Conservation (phyloP, 257 asterid genomes). For the Solanum tarijense region DNA sequence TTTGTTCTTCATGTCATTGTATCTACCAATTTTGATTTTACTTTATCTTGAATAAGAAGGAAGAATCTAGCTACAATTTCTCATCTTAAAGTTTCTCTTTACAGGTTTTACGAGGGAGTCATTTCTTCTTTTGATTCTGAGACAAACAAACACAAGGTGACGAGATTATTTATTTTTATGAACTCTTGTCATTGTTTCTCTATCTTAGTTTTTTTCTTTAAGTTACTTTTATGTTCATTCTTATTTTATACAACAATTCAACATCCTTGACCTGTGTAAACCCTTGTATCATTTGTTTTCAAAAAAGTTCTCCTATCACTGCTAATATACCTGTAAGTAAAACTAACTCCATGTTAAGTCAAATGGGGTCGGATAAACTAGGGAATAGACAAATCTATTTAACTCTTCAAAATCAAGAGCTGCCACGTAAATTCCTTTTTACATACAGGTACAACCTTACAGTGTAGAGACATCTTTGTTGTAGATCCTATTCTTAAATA, state of each 20-base stretch:
- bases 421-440: background rate
- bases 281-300: background rate
- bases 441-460: background rate
- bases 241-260: background rate
- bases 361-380: background rate
- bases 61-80: background rate
- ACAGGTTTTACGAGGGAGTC: conserved; percentile 46
- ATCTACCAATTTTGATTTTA: background rate
- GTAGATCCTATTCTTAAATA: background rate
- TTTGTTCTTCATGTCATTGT: background rate
- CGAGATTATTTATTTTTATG: background rate
- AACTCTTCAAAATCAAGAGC: background rate
- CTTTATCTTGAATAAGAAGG: background rate
- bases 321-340: background rate
- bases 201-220: background rate
- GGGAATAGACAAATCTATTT: background rate
- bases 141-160: conserved; percentile 42
- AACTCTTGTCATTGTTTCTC: background rate
- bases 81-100: conserved; percentile 10
- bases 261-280: background rate
- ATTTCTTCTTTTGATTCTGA: conserved; percentile 34
- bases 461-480: background rate
- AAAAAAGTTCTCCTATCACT: background rate
- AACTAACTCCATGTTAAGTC: background rate
- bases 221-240: background rate